phyloP scores from a whole-genome alignment of 805 yeast genomes.

The Wickerhamomyces sydowiorum region DNA sequence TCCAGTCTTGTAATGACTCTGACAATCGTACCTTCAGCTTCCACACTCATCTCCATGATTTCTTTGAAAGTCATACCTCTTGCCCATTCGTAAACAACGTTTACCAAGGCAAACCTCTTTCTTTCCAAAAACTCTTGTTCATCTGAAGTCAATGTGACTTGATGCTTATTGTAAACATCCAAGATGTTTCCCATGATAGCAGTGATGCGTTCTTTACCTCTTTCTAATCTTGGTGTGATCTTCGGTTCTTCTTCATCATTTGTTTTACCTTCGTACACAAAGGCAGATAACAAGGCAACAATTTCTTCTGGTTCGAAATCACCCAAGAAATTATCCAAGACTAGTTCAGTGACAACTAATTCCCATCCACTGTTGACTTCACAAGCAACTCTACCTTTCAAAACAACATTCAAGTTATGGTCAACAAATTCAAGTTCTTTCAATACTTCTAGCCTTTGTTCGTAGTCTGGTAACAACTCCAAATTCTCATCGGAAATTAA shows the following conservation, averaged over 20 bases:
- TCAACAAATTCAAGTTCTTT: conserved; percentile 80
- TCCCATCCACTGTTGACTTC: conserved; percentile 93
- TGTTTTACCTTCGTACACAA: conserved; percentile 81
- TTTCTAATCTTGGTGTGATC: conserved; percentile 75
- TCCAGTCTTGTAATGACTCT: conserved; percentile 92
- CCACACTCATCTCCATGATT: conserved; percentile 82
- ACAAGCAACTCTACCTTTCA: conserved; percentile 92
- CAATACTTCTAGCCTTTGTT: conserved; percentile 77
- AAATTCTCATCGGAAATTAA: conserved; percentile 81
- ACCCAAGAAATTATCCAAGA: conserved; percentile 86
- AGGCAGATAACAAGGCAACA: conserved; percentile 88
- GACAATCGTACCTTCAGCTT: conserved; percentile 95
- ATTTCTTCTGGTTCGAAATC: conserved; percentile 94
- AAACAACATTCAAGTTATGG: conserved; percentile 61
- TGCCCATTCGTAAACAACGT: conserved; percentile 98
- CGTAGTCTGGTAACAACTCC: conserved; percentile 89
- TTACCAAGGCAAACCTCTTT: conserved; percentile 84
- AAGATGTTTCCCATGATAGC: conserved; percentile 64
- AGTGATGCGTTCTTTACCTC: conserved; percentile 59
- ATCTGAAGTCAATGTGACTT: conserved; percentile 73
- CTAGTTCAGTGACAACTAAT: conserved; percentile 78
- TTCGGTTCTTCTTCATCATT: conserved; percentile 54
- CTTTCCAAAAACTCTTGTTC: conserved; percentile 80
- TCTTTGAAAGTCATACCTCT: conserved; percentile 88
- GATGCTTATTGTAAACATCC: conserved; percentile 56